Evolutionary conservation across 2,329 filamentous ascomycete genomes (phyloP), one percentile per base, ranked within the genome.

Genomic region (Scedosporium dehoogii): DNA sequence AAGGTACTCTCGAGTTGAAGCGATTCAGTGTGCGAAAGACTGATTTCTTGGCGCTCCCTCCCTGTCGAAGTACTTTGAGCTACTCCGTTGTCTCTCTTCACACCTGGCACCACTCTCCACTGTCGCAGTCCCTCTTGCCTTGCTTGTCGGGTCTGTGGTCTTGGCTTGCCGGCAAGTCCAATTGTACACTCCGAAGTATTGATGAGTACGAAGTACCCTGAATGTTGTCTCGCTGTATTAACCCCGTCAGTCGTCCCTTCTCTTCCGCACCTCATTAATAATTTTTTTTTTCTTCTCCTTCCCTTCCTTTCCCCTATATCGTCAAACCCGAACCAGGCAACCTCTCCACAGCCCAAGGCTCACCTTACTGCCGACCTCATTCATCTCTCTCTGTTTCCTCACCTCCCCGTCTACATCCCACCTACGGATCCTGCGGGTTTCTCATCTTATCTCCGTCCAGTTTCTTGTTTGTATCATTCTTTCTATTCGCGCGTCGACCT

Each of bases 261-360:
- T 33, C 44, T 25, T 51, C 59, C 44, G 25, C 51, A 61, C 16
- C 48, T 51, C 59, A 27, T 55, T 61, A 56, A 61, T 58, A 58
- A 58, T 58, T 58, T 58, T 61, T 61, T 61, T 61, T 61, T 56
- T 61, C 53, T 46, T 60, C 41, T 55, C 38, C 41, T 51, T 51
- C 27, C 42, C 42, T 48, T 23, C 18, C 33, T 18, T 29, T 57
- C 48, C 53, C 60, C 53, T 48, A 46, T 58, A 53, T 33, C 60
- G 51, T 18, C 29, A 46, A 61, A 58, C 25, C 25, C 51, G 29
- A 48, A 61, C 59, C 42, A 48, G 59, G 44, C 59, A 55, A 25
- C 16, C 33, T 58, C 53, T 62, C 59, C 55, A 62, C 60, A 46
- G 38, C 38, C 53, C 60, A 46, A 58, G 53, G 29, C 60, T 55